These are phyloP conservation scores for Yamadazyma kitorensis DNA, from an alignment of 805 yeast genomes.

Conservation along the genomic window DNA sequence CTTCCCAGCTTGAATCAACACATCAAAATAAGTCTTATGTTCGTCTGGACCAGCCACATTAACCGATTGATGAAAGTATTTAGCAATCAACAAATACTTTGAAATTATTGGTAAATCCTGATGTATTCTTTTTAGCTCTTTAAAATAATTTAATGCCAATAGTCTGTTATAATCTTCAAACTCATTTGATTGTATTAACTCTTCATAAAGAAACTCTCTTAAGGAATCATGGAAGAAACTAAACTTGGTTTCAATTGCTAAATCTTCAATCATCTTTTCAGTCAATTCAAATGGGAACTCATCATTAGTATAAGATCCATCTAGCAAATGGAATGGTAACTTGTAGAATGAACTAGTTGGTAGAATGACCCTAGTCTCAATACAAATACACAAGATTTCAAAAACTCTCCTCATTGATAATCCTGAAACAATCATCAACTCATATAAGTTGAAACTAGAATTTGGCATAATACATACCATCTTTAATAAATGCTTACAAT, in stretches of 20 bases:
- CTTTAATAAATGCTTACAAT: slow-evolving; percentile 25
- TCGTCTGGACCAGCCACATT: slow-evolving; percentile 34
- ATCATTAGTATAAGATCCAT: slow-evolving; percentile 12
- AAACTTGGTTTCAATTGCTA: slow-evolving; percentile 35
- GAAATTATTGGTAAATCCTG: background rate
- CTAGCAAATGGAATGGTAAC: slow-evolving; percentile 42
- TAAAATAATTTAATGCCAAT: slow-evolving; percentile 42
- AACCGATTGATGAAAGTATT: slow-evolving; percentile 36
- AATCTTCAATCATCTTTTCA: slow-evolving; percentile 27
- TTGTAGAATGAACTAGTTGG: slow-evolving; percentile 46
- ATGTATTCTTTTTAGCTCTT: slow-evolving; percentile 10
- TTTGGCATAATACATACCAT: slow-evolving; percentile 42
- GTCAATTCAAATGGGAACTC: slow-evolving; percentile 27
- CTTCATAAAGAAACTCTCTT: slow-evolving; percentile 27
- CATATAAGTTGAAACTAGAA: slow-evolving; percentile 35
- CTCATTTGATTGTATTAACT: slow-evolving; percentile 23
- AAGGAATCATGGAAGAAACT: slow-evolving; percentile 41
- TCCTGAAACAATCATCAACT: slow-evolving; percentile 36
- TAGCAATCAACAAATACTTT: slow-evolving; percentile 34
- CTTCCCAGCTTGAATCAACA: slow-evolving; percentile 43
- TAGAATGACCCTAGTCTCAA: slow-evolving; percentile 28
- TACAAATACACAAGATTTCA: slow-evolving; percentile 29
- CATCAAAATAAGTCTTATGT: slow-evolving; percentile 30
- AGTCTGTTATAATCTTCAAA: slow-evolving; percentile 30
- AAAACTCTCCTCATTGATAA: slow-evolving; percentile 30